Evolutionary conservation across 495 filamentous ascomycete species (phyloP).

Genomic region (Haplographium delicatum): DNA sequence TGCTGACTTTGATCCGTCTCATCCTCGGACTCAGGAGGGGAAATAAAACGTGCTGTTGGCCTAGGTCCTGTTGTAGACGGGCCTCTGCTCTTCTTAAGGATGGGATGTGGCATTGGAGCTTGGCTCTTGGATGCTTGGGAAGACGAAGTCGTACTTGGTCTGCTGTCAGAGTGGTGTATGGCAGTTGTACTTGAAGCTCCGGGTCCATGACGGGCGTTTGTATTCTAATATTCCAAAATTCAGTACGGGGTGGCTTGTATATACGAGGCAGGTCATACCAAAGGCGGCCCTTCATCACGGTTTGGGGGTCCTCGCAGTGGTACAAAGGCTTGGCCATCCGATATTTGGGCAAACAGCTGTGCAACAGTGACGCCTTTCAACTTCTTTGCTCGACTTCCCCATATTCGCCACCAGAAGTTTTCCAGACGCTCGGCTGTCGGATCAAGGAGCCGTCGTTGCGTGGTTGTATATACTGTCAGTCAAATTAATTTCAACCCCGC

Average conservation of each 20-base stretch:
- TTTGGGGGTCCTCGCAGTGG: constrained; percentile 38
- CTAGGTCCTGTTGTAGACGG: constrained; percentile 43
- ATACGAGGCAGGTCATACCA: constrained; percentile 29
- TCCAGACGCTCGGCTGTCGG: constrained; percentile 48
- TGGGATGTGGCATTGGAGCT: constrained; percentile 36
- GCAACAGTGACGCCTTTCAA: constrained; percentile 41
- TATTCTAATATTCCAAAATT: constrained; percentile 17
- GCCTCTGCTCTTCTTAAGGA: constrained; percentile 48
- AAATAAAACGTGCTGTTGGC: constrained; percentile 47
- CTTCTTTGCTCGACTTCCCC: constrained; percentile 42
- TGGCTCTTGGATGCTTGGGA: constrained; percentile 9
- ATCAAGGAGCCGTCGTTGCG: constrained; percentile 42
- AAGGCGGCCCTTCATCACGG: constrained; percentile 34
- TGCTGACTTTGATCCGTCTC: constrained; percentile 28
- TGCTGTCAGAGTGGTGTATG: constrained; percentile 5
- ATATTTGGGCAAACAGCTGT: constrained; percentile 42
- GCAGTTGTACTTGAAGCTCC: constrained; percentile 17
- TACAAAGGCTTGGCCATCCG: constrained; percentile 42
- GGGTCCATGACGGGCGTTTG: constrained; percentile 5
- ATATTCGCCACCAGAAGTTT: constrained; percentile 54
- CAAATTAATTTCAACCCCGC: constrained; percentile 9
- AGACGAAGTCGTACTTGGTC: constrained; percentile 17
- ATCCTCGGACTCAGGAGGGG: constrained; percentile 38
- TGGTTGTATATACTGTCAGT: constrained; percentile 45
- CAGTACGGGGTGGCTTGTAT: constrained; percentile 11